These are phyloP conservation scores for Hericium rajendrae DNA, from an alignment of 768 basidiomycete species.

Conservation along the genomic window DNA sequence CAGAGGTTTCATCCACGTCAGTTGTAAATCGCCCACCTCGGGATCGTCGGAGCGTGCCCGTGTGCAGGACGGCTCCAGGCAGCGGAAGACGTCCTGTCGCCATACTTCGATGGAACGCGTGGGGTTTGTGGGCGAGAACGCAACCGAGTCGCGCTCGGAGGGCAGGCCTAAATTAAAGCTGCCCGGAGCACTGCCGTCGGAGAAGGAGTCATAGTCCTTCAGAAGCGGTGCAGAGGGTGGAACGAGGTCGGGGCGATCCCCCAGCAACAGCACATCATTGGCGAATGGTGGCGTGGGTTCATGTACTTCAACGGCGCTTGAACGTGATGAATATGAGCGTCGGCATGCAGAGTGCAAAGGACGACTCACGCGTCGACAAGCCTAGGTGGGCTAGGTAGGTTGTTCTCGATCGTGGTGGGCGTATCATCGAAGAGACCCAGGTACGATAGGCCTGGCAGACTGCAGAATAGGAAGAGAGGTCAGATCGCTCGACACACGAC, in stretches of 20 bases:
- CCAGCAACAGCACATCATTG: conserved; percentile 4
- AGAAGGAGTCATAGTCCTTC: conserved; percentile 51
- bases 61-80: background rate
- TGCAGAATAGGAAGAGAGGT: background rate
- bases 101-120: conserved; percentile 31
- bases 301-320: no score
- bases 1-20: conserved; percentile 4
- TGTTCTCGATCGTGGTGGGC: conserved; percentile 11
- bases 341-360: no score
- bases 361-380: background rate
- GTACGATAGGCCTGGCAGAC: conserved; percentile 7
- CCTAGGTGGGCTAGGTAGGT: conserved; percentile 8
- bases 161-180: conserved; percentile 39
- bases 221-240: conserved; percentile 36
- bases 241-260: conserved; percentile 14
- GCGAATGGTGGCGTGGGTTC: background rate
- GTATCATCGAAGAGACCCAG: conserved; percentile 13
- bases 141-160: conserved; percentile 11
- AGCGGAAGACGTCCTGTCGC: conserved; percentile 29
- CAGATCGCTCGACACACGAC: background rate
- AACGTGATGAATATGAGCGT: no score
- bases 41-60: background rate
- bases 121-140: conserved; percentile 16
- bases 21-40: conserved; percentile 7
- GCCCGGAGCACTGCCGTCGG: conserved; percentile 44